Percentiles rank a stretch among this genome's conserved stretches.
Conservation (phyloP, 345 rosid genomes). For the Theobroma cacao region DNA sequence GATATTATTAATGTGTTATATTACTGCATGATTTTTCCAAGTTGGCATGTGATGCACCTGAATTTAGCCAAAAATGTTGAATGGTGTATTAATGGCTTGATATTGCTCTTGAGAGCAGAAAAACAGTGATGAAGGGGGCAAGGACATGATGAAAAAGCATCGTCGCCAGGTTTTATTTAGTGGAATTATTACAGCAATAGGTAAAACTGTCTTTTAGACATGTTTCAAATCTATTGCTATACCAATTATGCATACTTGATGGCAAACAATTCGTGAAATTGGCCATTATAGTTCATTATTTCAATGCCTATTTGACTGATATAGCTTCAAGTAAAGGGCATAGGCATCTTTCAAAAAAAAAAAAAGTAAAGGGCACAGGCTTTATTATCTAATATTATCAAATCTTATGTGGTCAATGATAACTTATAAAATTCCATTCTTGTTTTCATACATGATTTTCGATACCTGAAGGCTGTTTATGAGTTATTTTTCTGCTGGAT, state of each 20-base stretch:
- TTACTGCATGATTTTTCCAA: neutral
- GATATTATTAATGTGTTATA: constrained; percentile 18
- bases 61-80: constrained; percentile 2
- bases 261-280: neutral
- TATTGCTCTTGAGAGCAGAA: constrained; percentile 50
- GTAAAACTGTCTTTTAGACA: constrained; percentile 35
- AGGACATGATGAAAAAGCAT: constrained; percentile 82
- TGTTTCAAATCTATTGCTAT: neutral
- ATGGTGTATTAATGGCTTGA: constrained; percentile 19
- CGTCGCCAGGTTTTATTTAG: constrained; percentile 88
- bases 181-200: constrained; percentile 91
- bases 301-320: neutral
- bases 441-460: neutral
- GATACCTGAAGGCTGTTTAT: too few species aligned
- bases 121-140: constrained; percentile 66
- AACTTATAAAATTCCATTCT: neutral
- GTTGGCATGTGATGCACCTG: neutral
- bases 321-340: neutral
- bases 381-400: neutral
- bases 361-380: too few species aligned
- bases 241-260: neutral
- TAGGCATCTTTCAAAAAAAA: too few species aligned
- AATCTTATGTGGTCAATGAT: neutral
- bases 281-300: neutral
- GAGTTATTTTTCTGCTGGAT: neutral